Conservation (phyloP, 306 rosid genomes). For the Myrica gale region DNA sequence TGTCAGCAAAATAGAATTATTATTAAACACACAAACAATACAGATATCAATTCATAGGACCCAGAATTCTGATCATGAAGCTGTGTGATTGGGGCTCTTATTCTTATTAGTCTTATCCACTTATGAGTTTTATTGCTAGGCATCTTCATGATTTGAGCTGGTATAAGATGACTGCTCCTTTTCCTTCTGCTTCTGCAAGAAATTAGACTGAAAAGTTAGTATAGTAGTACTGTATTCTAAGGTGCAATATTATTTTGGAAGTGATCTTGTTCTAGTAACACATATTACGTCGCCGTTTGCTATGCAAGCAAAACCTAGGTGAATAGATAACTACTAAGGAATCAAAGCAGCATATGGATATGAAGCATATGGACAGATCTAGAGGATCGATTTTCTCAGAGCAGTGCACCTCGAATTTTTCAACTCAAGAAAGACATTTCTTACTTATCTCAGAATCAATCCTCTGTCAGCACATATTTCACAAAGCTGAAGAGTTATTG, state of each 20-base stretch:
- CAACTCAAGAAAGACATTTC: no score
- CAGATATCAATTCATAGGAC: background rate
- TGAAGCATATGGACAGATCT: no score
- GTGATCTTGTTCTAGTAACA: background rate
- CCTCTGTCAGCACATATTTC: no score
- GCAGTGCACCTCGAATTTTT: no score
- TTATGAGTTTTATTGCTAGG: background rate
- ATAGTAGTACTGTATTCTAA: background rate
- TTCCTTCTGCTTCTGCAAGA: background rate
- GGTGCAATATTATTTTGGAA: background rate
- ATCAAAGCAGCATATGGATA: background rate
- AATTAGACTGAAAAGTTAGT: background rate
- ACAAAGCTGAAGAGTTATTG: no score
- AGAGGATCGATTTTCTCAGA: no score
- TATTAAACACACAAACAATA: background rate
- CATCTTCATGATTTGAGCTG: background rate
- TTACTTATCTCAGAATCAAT: no score
- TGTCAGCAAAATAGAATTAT: conserved; percentile 1
- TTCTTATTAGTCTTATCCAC: background rate
- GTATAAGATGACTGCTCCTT: background rate
- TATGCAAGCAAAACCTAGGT: background rate
- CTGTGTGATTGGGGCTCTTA: background rate
- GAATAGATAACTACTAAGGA: background rate
- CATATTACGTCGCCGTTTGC: background rate
- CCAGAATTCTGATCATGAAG: background rate